Conservation (phyloP, 345 rosid species). For the Bruguiera parviflora region DNA sequence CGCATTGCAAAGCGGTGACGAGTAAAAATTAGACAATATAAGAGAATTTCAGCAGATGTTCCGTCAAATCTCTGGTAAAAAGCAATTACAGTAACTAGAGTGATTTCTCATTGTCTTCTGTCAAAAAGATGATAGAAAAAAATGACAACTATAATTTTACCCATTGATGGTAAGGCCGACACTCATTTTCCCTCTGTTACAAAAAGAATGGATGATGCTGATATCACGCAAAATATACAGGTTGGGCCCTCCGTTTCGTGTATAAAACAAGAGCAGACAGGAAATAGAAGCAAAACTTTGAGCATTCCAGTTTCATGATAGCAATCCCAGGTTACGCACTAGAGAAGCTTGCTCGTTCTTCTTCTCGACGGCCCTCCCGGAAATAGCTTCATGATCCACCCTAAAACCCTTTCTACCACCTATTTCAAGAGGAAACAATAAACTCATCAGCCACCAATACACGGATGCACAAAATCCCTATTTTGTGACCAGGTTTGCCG, state of each 20-base stretch:
- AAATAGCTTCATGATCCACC: conserved; percentile 97
- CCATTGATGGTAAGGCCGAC: conserved; percentile 13
- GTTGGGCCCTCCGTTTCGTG: conserved; percentile 26
- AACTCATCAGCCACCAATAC: background rate
- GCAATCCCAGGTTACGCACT: conserved; percentile 10
- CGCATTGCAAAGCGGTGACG: too few species aligned
- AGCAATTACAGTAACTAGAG: conserved; percentile 9
- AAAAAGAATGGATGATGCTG: conserved; percentile 39
- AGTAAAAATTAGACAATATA: too few species aligned
- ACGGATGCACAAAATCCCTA: background rate
- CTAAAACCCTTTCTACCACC: conserved; percentile 99
- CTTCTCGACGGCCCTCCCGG: conserved; percentile 90
- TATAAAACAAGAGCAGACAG: conserved; percentile 13
- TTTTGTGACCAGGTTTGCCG: background rate
- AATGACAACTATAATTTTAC: conserved; percentile 17
- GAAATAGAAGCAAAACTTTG: conserved; percentile 3
- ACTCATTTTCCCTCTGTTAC: conserved; percentile 19
- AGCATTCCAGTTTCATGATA: conserved; percentile 12
- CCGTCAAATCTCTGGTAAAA: conserved; percentile 12
- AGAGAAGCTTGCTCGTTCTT: conserved; percentile 85
- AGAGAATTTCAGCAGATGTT: background rate
- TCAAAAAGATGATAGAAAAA: conserved; percentile 4
- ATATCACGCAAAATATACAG: conserved; percentile 39
- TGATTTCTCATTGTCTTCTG: conserved; percentile 23
- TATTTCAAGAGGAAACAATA: conserved; percentile 17